These are phyloP conservation scores for Polyporus tsugae DNA, from an alignment of 1,284 basidiomycete genomes.

Conservation along the genomic window DNA sequence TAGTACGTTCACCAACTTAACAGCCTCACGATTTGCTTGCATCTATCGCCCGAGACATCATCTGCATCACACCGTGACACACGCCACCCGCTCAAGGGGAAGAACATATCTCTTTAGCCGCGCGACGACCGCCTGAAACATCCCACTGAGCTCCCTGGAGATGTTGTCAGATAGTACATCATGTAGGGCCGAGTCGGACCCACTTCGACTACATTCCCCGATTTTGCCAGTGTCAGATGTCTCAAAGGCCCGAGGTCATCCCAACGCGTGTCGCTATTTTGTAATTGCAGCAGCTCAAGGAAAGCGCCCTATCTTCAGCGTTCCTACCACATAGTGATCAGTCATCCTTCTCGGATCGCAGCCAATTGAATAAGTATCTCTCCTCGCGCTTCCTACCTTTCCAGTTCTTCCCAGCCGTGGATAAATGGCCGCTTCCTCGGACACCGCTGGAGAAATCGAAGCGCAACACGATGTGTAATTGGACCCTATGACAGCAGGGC, in stretches of 20 bases:
- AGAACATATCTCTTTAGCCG: background rate
- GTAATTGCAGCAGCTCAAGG: background rate
- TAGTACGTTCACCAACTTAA: background rate
- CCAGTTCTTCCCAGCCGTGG: background rate
- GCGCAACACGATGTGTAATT: background rate
- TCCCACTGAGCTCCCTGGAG: background rate
- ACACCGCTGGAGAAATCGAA: background rate
- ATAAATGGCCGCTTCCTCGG: background rate
- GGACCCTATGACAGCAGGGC: constrained; percentile 2
- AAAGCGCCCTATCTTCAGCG: background rate
- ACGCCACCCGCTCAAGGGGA: background rate
- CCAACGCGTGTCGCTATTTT: background rate
- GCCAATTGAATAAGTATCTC: background rate
- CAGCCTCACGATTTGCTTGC: background rate
- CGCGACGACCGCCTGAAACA: background rate
- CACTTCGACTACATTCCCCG: background rate
- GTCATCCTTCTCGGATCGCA: background rate
- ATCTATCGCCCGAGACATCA: background rate
- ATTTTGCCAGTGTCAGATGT: background rate
- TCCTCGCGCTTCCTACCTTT: background rate
- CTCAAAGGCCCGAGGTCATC: background rate
- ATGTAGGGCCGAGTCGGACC: too few relatives aligned
- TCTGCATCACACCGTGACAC: background rate
- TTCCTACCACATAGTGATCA: background rate
- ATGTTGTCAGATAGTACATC: too few relatives aligned